A percentile compares a stretch with the other conserved stretches of the same genome.
phyloP scores from a whole-genome alignment of 176 grass and related monocot genomes.

The Hordeum vulgare region DNA sequence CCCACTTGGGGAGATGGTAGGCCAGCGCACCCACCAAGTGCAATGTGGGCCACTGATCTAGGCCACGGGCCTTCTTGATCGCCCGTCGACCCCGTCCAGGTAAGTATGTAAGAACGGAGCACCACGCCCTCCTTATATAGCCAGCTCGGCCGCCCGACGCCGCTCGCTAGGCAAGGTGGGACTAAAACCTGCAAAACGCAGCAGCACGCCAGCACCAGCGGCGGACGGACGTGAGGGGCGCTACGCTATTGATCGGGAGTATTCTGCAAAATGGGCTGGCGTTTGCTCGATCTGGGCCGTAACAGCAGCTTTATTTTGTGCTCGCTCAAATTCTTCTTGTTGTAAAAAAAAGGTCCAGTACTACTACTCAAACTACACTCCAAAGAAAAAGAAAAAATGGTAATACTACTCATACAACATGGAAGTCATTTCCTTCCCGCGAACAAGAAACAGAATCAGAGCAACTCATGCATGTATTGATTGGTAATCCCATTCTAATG shows the following conservation, averaged over 20 bases:
- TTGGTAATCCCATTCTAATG: too few species aligned
- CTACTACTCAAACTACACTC: too few species aligned
- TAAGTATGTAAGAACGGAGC: not conserved
- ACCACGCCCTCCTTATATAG: rapidly evolving
- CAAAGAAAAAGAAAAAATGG: too few species aligned
- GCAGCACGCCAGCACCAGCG: too few species aligned
- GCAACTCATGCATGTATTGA: too few species aligned
- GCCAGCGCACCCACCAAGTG: slow-evolving; percentile 25
- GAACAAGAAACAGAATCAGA: too few species aligned
- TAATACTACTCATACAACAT: too few species aligned
- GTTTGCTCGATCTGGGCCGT: not conserved
- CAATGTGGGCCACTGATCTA: slow-evolving; percentile 32
- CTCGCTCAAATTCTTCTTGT: not conserved
- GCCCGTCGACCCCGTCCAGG: slow-evolving; percentile 35
- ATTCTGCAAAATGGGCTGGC: not conserved
- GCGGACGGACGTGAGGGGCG: not conserved
- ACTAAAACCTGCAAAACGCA: not conserved
- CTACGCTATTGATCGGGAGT: not conserved
- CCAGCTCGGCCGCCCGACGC: rapidly evolving
- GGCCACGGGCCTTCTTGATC: slow-evolving; percentile 23
- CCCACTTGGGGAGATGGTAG: slow-evolving; percentile 46
- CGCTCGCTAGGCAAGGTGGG: not conserved
- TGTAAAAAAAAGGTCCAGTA: too few species aligned
- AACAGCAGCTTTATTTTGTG: too few species aligned
- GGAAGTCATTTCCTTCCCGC: too few species aligned